Conservation (phyloP, 139 green algal species). For the Limnomonas spitsbergensis region DNA sequence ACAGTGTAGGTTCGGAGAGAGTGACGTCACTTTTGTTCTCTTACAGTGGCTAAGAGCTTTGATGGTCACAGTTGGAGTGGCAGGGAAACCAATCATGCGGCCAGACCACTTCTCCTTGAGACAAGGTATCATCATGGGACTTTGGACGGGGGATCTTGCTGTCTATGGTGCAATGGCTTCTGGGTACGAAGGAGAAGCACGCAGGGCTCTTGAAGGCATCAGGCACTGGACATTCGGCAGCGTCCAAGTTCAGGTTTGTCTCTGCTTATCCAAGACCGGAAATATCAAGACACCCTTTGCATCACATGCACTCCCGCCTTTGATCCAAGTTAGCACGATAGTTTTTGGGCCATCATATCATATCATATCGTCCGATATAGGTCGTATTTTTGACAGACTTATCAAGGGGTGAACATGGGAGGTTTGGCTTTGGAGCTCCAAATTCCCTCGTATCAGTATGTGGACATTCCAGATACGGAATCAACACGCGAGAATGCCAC, state of each 20-base stretch:
- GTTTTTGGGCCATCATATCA: not conserved
- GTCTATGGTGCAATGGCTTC: not conserved
- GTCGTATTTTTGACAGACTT: no score
- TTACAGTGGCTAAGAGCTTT: not conserved
- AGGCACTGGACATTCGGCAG: not conserved
- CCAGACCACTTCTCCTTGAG: not conserved
- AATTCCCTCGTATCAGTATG: not conserved
- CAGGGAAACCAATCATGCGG: not conserved
- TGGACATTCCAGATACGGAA: not conserved
- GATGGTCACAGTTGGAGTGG: not conserved
- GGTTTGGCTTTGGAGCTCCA: no score
- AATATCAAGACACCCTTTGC: not conserved
- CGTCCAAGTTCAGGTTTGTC: conserved; percentile 3
- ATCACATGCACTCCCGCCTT: not conserved
- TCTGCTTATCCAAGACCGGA: no score
- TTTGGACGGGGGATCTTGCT: not conserved
- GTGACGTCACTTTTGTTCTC: not conserved
- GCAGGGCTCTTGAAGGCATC: not conserved
- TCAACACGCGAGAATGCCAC: not conserved
- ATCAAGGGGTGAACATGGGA: no score
- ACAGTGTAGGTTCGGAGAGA: not conserved
- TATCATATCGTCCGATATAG: no score
- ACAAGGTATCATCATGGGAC: not conserved
- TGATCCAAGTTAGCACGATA: not conserved
- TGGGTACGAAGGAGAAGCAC: not conserved